These are phyloP conservation scores for Limonium bicolor DNA, from an alignment of 148 eudicot species.

Conservation along the genomic window DNA sequence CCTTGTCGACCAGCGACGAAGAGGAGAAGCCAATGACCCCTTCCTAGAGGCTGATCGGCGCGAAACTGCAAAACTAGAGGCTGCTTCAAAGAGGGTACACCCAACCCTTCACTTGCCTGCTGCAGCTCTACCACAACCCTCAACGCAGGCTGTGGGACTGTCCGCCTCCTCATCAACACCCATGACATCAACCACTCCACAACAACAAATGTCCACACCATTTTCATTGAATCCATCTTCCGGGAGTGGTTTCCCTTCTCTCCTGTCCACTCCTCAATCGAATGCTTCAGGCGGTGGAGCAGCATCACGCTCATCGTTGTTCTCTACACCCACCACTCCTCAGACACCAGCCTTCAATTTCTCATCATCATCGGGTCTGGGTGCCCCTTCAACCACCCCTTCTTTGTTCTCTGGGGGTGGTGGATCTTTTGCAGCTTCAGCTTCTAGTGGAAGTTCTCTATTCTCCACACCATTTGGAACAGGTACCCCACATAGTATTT, in stretches of 20 bases:
- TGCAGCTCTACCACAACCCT: conserved; percentile 46
- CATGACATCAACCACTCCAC: conserved; percentile 29
- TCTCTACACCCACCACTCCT: conserved; percentile 36
- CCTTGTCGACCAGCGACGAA: conserved; percentile 73
- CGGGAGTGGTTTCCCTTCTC: conserved; percentile 32
- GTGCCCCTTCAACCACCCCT: conserved; percentile 55
- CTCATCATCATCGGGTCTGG: conserved; percentile 37
- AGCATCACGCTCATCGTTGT: conserved; percentile 39
- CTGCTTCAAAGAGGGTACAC: conserved; percentile 85
- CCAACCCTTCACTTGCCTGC: conserved; percentile 78
- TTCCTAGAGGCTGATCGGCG: conserved; percentile 95
- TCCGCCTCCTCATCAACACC: conserved; percentile 49
- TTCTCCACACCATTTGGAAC: conserved; percentile 62
- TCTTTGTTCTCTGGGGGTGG: conserved; percentile 21
- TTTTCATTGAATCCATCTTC: conserved; percentile 29
- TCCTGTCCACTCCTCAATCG: conserved; percentile 34
- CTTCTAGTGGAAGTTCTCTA: conserved; percentile 28
- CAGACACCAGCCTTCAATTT: conserved; percentile 18
- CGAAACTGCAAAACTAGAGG: conserved; percentile 83
- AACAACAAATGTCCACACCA: conserved; percentile 28
- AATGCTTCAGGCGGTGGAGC: conserved; percentile 22
- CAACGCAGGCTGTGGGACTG: conserved; percentile 60
- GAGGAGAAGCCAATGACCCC: conserved; percentile 76
- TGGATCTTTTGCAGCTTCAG: conserved; percentile 34
- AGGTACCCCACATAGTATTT: no score